phyloP scores from a whole-genome alignment of 176 grass and related monocot species.

The Musa schizocarpa region DNA sequence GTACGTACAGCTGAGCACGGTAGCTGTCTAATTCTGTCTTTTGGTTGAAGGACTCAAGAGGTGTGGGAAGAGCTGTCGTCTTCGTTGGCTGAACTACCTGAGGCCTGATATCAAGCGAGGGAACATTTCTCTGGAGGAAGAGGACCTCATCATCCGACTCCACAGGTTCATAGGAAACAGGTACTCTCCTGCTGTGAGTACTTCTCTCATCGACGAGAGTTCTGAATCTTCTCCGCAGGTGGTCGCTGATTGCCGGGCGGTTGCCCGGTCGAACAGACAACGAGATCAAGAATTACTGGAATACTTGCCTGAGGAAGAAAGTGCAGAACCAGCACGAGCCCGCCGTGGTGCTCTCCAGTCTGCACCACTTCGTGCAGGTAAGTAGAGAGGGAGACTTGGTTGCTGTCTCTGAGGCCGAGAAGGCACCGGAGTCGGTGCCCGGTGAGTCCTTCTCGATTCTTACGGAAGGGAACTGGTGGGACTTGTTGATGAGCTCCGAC shows the following conservation, averaged over 20 bases:
- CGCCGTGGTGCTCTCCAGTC: not conserved
- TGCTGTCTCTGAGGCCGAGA: not conserved
- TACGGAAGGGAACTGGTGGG: not conserved
- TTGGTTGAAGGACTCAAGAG: not conserved
- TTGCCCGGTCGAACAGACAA: constrained; percentile 9
- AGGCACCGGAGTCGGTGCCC: not conserved
- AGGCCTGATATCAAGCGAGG: constrained; percentile 6
- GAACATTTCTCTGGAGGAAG: not conserved
- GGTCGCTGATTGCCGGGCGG: not conserved
- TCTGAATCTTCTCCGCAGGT: not conserved
- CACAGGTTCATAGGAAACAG: not conserved
- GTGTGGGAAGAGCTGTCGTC: constrained; percentile 3
- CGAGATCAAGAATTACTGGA: constrained; percentile 11
- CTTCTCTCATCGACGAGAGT: too few species aligned
- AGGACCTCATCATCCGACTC: constrained; percentile 5
- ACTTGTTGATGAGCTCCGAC: not conserved
- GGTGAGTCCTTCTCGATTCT: not conserved
- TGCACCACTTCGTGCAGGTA: not conserved
- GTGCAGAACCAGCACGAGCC: not conserved
- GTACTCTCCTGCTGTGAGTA: not conserved
- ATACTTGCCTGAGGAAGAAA: not conserved
- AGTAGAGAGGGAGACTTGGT: not conserved
- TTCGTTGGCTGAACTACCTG: constrained; percentile 6
- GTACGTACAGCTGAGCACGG: too few species aligned
- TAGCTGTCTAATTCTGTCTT: not conserved